Evolutionary conservation across 2,329 filamentous ascomycete species (phyloP), one percentile per base, ranked within the genome.

Genomic region (Cladorrhinum sp.): DNA sequence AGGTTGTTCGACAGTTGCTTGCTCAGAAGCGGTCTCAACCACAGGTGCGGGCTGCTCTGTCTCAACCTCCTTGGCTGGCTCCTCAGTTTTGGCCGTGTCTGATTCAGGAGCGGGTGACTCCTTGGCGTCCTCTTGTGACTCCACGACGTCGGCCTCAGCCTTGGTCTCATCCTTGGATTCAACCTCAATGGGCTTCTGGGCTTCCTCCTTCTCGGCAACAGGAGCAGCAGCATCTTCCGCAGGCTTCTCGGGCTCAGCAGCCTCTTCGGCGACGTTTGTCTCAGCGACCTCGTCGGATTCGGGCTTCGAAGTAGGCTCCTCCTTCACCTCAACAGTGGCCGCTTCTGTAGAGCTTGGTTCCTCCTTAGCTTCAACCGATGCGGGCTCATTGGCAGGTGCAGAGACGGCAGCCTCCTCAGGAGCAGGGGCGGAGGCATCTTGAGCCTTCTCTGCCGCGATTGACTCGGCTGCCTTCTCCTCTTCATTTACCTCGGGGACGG

Each of bases 271-370:
- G 20, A 36, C 59, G n/a, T 36, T 24, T n/a, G 36, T 10, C 29
- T 63, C 58, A 3, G 38, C 13, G 16, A 32, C 22, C 41, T 61
- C 59, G n/a, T 63, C 49, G n/a, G 56, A 4, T 38, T 60, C 45
- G 20, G 32, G 16, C 50, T 66, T 61, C 2, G 38, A 54, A 25
- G 36, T 7, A n/a, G 55, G 27, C n/a, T 58, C 20, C 36, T 55
- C 52, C 52, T 55, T 25, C 9, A 55, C 53, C 16, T 55, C 53
- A n/a, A 32, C 20, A 7, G 36, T 18, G 36, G n/a, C 23, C 22
- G 16, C 49, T 27, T 55, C 53, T 8, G 27, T 27, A 20, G 49
- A 27, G 13, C 20, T 50, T 3, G 49, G 20, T 29, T 48, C 36
- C 36, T 56, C 52, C 29, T 41, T 45, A 6, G 24, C 32, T 25